Conservation (phyloP, 805 yeast species). For the Yarrowia deformans region DNA sequence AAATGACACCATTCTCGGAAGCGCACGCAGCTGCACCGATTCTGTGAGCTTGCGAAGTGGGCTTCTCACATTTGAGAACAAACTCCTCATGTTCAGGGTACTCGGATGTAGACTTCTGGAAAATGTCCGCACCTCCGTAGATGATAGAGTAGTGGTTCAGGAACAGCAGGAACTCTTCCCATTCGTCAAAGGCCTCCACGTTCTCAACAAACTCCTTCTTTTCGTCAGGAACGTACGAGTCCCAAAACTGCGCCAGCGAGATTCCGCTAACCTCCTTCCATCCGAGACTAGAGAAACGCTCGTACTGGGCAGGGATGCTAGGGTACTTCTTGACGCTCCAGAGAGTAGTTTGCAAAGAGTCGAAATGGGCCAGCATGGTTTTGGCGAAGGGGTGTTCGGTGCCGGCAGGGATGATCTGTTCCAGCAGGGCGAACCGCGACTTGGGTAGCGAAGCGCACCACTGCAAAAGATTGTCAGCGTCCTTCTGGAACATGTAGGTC, state of each 20-base stretch:
- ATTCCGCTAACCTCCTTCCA: constrained; percentile 52
- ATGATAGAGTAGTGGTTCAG: constrained; percentile 76
- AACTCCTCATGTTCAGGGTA: constrained; percentile 18
- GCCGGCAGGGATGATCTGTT: constrained; percentile 75
- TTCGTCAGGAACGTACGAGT: constrained; percentile 52
- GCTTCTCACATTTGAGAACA: constrained; percentile 1
- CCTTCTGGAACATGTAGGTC: constrained; percentile 75
- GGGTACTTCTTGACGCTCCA: constrained; percentile 69
- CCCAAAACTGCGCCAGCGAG: constrained; percentile 69
- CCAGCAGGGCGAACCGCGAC: constrained; percentile 70
- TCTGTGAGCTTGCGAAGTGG: constrained; percentile 45
- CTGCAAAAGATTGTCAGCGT: constrained; percentile 67
- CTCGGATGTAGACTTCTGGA: background rate
- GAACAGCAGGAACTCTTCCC: constrained; percentile 79
- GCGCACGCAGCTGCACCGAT: constrained; percentile 56
- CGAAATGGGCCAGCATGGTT: constrained; percentile 77
- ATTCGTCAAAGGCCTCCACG: constrained; percentile 79
- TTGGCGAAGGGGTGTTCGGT: constrained; percentile 69
- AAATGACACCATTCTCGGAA: constrained; percentile 42
- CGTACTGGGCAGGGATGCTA: constrained; percentile 56
- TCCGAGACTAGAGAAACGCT: constrained; percentile 59
- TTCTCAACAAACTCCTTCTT: constrained; percentile 54
- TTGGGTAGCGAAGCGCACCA: constrained; percentile 57
- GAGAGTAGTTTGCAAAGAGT: constrained; percentile 69
- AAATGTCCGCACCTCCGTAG: constrained; percentile 63